Conservation (phyloP, 2,329 filamentous ascomycete genomes). For the Aurifilum marmelostoma region DNA sequence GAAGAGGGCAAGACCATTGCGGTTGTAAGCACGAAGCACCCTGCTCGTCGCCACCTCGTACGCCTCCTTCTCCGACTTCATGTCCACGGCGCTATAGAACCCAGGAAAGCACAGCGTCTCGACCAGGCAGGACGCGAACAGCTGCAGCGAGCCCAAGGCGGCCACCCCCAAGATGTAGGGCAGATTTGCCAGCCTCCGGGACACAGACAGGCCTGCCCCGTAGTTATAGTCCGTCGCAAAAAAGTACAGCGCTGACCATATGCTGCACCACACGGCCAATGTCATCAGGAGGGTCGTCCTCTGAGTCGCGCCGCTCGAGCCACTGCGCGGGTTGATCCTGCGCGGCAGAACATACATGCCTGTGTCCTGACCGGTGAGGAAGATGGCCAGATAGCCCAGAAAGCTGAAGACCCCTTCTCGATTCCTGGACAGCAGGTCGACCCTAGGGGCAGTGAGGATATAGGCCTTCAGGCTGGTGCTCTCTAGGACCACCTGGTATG, state of each 20-base stretch:
- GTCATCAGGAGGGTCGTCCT: conserved; percentile 63
- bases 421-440: conserved; percentile 82
- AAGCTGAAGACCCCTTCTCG: conserved; percentile 96
- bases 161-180: conserved; percentile 92
- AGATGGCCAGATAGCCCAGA: conserved; percentile 90
- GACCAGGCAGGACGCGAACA: conserved; percentile 76
- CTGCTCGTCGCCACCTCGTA: conserved; percentile 74
- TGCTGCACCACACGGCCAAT: conserved; percentile 64
- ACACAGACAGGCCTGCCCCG: conserved; percentile 76
- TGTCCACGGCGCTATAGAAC: conserved; percentile 62
- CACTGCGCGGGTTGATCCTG: conserved; percentile 48
- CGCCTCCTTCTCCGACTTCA: conserved; percentile 63
- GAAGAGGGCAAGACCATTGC: conserved; percentile 85
- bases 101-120: conserved; percentile 79
- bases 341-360: conserved; percentile 79
- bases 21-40: conserved; percentile 82
- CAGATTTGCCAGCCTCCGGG: conserved; percentile 86
- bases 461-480: conserved; percentile 78
- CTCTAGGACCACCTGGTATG: conserved; percentile 78
- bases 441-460: conserved; percentile 80
- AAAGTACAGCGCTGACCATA: conserved; percentile 74
- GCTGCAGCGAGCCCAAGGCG: conserved; percentile 86
- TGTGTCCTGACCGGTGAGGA: conserved; percentile 82
- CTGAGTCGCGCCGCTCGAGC: conserved; percentile 49
- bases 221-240: conserved; percentile 69